A percentile compares a stretch with the other conserved stretches of the same genome.
Conservation (phyloP, 2,329 filamentous ascomycete genomes). For the Zymoseptoria pseudotritici region DNA sequence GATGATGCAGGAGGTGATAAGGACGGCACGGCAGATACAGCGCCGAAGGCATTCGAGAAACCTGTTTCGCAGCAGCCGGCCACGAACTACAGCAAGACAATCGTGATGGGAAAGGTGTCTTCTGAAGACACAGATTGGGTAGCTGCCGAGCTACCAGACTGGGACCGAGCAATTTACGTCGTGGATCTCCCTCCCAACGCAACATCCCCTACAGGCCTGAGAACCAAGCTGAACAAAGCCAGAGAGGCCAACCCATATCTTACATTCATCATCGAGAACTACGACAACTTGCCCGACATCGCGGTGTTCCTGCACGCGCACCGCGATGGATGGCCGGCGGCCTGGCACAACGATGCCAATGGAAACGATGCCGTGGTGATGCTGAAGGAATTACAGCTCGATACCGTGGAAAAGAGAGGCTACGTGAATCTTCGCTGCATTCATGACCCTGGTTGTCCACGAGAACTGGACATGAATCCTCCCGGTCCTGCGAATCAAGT, state of each 20-base stretch:
- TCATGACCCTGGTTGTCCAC: slow-evolving; percentile 17
- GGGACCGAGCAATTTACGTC: slow-evolving; percentile 41
- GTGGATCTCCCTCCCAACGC: slow-evolving; percentile 31
- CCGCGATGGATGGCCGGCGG: slow-evolving; percentile 16
- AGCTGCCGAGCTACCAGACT: slow-evolving; percentile 38
- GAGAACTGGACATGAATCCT: slow-evolving; percentile 18
- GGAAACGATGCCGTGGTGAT: slow-evolving; percentile 22
- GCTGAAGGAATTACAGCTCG: slow-evolving; percentile 17
- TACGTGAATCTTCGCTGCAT: slow-evolving; percentile 26
- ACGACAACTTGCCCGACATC: slow-evolving; percentile 28
- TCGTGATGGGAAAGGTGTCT: slow-evolving; percentile 37
- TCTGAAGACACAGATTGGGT: slow-evolving; percentile 42
- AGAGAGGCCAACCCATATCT: slow-evolving; percentile 42
- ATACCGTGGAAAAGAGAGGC: slow-evolving; percentile 18
- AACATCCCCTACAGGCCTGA: slow-evolving; percentile 15
- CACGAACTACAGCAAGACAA: slow-evolving; percentile 16
- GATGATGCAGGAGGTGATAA: neutral
- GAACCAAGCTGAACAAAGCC: slow-evolving; percentile 33
- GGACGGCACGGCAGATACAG: too few relatives aligned
- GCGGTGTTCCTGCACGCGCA: slow-evolving; percentile 28
- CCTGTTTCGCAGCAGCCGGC: neutral
- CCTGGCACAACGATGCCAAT: slow-evolving; percentile 25
- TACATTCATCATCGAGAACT: slow-evolving; percentile 41
- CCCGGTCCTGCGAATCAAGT: slow-evolving; percentile 10
- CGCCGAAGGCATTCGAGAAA: neutral